Conservation (phyloP, 2,329 filamentous ascomycete genomes). For the Thielaviopsis ethacetica region DNA sequence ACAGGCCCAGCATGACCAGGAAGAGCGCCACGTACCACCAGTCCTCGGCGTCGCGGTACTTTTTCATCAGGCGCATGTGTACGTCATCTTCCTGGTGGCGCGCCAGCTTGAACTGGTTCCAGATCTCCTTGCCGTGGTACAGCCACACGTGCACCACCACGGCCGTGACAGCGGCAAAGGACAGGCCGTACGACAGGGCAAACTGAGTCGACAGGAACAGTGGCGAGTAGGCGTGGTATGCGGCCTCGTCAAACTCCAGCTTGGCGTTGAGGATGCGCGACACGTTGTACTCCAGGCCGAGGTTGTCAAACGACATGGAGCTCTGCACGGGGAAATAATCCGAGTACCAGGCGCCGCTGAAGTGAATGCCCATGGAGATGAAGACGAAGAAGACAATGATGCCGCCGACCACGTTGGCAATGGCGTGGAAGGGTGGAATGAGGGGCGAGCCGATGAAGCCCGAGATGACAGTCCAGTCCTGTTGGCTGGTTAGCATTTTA, state of each 20-base stretch:
- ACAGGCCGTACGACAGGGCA: conserved; percentile 42
- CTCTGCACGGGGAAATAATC: conserved; percentile 40
- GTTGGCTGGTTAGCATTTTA: not conserved
- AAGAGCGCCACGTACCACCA: conserved; percentile 43
- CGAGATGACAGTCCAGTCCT: conserved; percentile 45
- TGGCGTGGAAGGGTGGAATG: conserved; percentile 42
- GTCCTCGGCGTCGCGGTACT: conserved; percentile 41
- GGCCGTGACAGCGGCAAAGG: conserved; percentile 50
- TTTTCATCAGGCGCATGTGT: conserved; percentile 45
- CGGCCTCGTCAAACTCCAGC: conserved; percentile 32
- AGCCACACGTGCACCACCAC: conserved; percentile 39
- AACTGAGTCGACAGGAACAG: conserved; percentile 49
- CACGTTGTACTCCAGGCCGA: conserved; percentile 33
- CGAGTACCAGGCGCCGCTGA: conserved; percentile 28
- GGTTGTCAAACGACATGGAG: conserved; percentile 40
- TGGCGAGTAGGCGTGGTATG: conserved; percentile 40
- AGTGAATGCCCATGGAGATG: conserved; percentile 28
- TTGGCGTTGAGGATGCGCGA: conserved; percentile 31
- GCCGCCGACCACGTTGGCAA: conserved; percentile 40
- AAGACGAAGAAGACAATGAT: conserved; percentile 34
- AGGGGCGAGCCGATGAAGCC: conserved; percentile 40
- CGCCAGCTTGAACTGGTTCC: conserved; percentile 36
- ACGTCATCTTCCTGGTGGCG: conserved; percentile 41
- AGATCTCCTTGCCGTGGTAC: conserved; percentile 39
- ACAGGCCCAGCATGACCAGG: conserved; percentile 34